Percentiles rank a stretch among this genome's conserved stretches.
phyloP scores from a whole-genome alignment of 2,329 filamentous ascomycete genomes.

The Colletotrichum cereale region DNA sequence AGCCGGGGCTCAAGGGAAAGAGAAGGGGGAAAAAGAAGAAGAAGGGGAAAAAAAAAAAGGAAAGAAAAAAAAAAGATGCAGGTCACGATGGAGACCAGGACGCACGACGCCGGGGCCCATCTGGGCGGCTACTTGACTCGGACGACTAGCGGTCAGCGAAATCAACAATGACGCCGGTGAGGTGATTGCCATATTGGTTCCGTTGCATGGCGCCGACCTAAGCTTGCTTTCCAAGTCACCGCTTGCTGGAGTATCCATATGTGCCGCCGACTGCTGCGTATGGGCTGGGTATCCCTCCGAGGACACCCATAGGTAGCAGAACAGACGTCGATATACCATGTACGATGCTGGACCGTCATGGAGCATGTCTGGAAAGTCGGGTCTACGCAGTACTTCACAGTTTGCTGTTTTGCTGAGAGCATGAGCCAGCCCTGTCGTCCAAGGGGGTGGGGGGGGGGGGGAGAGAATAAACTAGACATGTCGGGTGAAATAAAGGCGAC shows the following conservation, averaged over 20 bases:
- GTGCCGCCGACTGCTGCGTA: neutral
- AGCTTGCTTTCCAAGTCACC: conserved; percentile 7
- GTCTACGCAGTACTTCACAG: no score
- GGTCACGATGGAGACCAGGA: conserved; percentile 14
- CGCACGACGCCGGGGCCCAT: conserved; percentile 1
- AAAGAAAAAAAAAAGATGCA: neutral
- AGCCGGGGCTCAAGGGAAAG: neutral
- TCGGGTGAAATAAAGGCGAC: conserved; percentile 28
- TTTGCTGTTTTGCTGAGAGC: neutral
- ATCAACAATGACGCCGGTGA: neutral
- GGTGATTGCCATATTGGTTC: neutral
- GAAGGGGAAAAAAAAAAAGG: neutral
- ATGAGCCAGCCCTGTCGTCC: neutral
- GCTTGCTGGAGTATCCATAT: neutral
- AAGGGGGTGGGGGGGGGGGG: neutral
- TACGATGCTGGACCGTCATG: neutral
- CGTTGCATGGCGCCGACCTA: conserved; percentile 7
- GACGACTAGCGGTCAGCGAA: conserved; percentile 33
- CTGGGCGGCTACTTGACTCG: conserved; percentile 24
- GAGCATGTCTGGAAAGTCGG: neutral
- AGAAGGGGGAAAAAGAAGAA: neutral
- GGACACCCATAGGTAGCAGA: neutral
- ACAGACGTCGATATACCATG: no score
- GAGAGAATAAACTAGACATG: neutral
- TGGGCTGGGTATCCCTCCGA: neutral